Conservation (phyloP, 352 stramenopile species). For the Globisporangium ultimum region DNA sequence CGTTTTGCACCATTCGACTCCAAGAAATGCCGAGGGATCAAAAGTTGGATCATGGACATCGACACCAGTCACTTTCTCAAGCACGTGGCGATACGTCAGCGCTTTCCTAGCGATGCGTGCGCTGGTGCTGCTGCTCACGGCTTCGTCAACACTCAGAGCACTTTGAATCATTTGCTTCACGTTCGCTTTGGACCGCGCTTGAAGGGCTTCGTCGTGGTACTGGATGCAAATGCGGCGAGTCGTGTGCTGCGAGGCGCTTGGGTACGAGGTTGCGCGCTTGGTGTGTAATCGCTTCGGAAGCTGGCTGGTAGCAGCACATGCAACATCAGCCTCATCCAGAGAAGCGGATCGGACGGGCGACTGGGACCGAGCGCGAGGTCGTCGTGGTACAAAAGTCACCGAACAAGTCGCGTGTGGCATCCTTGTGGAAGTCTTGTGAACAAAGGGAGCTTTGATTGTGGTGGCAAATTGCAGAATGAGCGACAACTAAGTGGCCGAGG, state of each 20-base stretch:
- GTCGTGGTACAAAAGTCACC: background rate
- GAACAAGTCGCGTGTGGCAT: background rate
- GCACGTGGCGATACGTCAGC: conserved; percentile 2
- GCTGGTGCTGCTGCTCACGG: background rate
- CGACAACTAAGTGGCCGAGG: too few relatives aligned
- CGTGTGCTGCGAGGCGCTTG: background rate
- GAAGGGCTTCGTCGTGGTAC: background rate
- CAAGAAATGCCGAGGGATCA: conserved; percentile 7
- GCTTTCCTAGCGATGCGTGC: background rate
- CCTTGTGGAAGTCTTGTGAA: background rate
- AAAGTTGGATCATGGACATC: conserved; percentile 10
- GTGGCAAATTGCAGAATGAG: background rate
- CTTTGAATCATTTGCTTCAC: background rate
- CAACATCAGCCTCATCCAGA: background rate
- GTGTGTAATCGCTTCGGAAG: background rate
- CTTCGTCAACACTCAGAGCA: background rate
- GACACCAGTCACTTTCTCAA: conserved; percentile 3
- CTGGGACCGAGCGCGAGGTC: background rate
- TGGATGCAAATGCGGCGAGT: background rate
- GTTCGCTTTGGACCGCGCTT: background rate
- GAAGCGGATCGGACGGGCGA: background rate
- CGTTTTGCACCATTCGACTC: conserved; percentile 10
- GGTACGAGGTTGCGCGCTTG: background rate
- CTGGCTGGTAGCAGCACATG: background rate
- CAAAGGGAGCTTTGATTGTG: background rate